phyloP scores from a whole-genome alignment of 2,329 filamentous ascomycete species.

The Penicillium glabrum region DNA sequence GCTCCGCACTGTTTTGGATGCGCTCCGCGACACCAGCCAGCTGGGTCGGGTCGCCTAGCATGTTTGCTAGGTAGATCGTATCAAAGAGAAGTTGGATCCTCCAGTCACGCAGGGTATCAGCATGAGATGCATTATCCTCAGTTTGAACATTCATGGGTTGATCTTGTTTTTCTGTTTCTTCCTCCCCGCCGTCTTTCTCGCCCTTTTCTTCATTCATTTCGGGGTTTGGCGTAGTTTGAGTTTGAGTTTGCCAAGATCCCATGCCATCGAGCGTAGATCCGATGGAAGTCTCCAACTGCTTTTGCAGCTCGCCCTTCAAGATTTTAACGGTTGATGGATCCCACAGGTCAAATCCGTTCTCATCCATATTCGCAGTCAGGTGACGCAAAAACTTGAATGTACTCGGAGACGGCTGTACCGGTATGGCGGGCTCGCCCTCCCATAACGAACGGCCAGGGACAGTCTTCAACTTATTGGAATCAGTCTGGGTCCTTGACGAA shows the following conservation, averaged over 20 bases:
- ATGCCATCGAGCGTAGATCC: conserved; percentile 23
- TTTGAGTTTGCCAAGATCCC: conserved; percentile 4
- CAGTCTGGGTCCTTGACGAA: conserved; percentile 1
- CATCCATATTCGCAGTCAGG: conserved; percentile 66
- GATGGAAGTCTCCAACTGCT: conserved; percentile 44
- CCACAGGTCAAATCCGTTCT: conserved; percentile 77
- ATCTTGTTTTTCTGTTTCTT: background rate
- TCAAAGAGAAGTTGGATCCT: conserved; percentile 43
- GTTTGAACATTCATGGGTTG: background rate
- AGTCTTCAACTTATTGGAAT: conserved; percentile 42
- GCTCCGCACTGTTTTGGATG: conserved; percentile 48
- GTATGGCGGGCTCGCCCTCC: conserved; percentile 75
- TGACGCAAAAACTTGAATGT: conserved; percentile 70
- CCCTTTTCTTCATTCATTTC: conserved; percentile 1
- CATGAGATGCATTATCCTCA: conserved; percentile 6
- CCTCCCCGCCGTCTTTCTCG: background rate
- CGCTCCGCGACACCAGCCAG: conserved; percentile 52
- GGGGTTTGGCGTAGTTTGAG: background rate
- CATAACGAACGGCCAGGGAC: conserved; percentile 69
- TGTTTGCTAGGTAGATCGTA: conserved; percentile 32
- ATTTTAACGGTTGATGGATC: conserved; percentile 63
- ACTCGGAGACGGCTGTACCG: conserved; percentile 73
- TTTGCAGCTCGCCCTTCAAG: conserved; percentile 61
- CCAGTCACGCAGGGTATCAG: conserved; percentile 28
- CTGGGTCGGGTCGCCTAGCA: conserved; percentile 31